Percentiles rank a stretch among this genome's conserved stretches.
Conservation (phyloP, 345 rosid genomes). For the Leavenworthia alabamica region DNA sequence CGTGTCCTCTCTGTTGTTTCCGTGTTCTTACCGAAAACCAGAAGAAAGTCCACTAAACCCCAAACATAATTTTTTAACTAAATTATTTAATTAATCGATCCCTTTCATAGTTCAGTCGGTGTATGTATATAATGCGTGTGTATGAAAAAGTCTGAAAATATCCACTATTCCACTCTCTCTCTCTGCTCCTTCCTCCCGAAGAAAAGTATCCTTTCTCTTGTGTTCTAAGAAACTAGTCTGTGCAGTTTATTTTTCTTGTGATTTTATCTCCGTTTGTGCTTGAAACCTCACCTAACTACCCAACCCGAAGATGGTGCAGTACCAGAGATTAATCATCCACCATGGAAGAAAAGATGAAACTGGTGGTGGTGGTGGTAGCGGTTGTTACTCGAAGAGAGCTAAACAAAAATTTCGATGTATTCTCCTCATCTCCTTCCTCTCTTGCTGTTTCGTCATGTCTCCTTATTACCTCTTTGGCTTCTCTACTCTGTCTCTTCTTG, state of each 20-base stretch:
- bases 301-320: conserved; percentile 35
- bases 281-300: neutral
- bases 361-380: conserved; percentile 34
- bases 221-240: neutral
- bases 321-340: conserved; percentile 38
- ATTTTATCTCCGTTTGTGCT: neutral
- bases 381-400: conserved; percentile 38
- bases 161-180: neutral
- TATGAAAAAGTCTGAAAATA: conserved; percentile 9
- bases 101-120: conserved; percentile 2
- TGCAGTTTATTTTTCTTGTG: neutral
- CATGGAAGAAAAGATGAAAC: conserved; percentile 42
- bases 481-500: conserved; percentile 44
- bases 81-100: neutral
- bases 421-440: conserved; percentile 57
- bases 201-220: neutral
- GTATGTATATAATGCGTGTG: conserved; percentile 19
- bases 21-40: conserved; percentile 27
- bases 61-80: neutral
- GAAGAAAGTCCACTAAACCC: conserved; percentile 23
- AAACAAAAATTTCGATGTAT: conserved; percentile 55
- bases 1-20: conserved; percentile 20
- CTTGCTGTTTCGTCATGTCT: conserved; percentile 49
- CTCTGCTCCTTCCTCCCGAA: conserved; percentile 4
- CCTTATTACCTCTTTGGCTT: conserved; percentile 43